phyloP scores from a whole-genome alignment of 1,284 basidiomycete species.

The Melampsora larici-populina region DNA sequence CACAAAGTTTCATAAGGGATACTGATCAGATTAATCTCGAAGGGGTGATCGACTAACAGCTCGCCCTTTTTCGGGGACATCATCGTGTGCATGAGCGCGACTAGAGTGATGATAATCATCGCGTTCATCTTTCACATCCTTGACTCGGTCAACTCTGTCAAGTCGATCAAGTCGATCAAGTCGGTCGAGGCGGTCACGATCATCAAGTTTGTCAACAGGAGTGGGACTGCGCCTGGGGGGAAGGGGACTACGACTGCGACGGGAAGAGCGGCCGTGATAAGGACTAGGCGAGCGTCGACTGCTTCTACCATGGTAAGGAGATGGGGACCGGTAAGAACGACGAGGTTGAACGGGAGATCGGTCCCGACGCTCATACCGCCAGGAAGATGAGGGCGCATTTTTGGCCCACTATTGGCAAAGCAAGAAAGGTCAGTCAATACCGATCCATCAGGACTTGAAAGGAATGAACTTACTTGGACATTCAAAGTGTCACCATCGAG shows the following conservation, averaged over 20 bases:
- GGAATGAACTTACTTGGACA: constrained; percentile 26
- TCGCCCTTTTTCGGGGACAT: constrained; percentile 21
- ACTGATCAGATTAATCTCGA: not conserved
- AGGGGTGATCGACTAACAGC: constrained; percentile 26
- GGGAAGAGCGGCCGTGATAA: constrained; percentile 35
- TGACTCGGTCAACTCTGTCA: constrained; percentile 11
- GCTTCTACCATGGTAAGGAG: constrained; percentile 33
- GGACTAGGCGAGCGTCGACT: constrained; percentile 42
- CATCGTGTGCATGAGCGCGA: constrained; percentile 20
- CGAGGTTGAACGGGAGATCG: constrained; percentile 34
- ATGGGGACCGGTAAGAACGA: constrained; percentile 37
- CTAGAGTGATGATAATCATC: constrained; percentile 36
- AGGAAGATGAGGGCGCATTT: constrained; percentile 41
- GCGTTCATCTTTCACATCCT: constrained; percentile 39
- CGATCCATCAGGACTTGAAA: too few relatives aligned
- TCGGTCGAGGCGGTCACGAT: constrained; percentile 19
- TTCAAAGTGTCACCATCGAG: constrained; percentile 42
- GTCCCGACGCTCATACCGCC: constrained; percentile 41
- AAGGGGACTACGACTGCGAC: constrained; percentile 35
- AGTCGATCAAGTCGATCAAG: constrained; percentile 23
- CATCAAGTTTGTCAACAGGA: constrained; percentile 33
- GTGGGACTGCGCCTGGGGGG: constrained; percentile 35
- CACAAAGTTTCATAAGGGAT: too few relatives aligned
- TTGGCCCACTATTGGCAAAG: constrained; percentile 35
- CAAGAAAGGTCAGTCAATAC: not conserved